phyloP scores from a whole-genome alignment of 495 filamentous ascomycete species.

The Xylaria acuta region DNA sequence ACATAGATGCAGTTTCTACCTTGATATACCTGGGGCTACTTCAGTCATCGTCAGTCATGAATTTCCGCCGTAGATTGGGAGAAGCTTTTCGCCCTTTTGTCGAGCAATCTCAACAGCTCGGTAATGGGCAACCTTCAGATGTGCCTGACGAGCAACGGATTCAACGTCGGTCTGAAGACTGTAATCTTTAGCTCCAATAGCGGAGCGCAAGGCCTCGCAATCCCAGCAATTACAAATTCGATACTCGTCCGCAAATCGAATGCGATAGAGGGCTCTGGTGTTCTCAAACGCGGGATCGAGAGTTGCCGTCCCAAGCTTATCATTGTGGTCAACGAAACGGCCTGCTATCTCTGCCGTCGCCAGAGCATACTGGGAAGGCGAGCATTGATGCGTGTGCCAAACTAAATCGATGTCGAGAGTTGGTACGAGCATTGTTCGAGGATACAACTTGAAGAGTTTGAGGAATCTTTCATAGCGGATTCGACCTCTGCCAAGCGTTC shows the following conservation, averaged over 20 bases:
- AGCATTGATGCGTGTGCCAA: conserved; percentile 2
- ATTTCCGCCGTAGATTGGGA: not conserved
- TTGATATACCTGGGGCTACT: not conserved
- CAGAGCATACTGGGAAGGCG: not conserved
- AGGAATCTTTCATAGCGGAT: not conserved
- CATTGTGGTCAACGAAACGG: not conserved
- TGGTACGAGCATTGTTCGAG: not conserved
- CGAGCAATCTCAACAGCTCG: conserved; percentile 1
- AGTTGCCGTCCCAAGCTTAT: conserved; percentile 9
- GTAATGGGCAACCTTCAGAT: not conserved
- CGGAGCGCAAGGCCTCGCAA: not conserved
- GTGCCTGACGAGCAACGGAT: not conserved
- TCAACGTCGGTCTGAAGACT: not conserved
- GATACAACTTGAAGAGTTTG: conserved; percentile 7
- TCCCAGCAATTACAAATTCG: conserved; percentile 6
- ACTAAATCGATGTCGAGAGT: conserved; percentile 1
- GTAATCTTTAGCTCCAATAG: not conserved
- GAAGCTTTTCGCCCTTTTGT: not conserved
- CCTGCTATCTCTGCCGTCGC: not conserved
- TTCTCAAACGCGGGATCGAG: conserved; percentile 5
- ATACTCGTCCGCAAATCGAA: conserved; percentile 5
- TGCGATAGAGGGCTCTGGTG: not conserved
- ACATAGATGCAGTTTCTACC: not conserved
- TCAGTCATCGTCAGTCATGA: not conserved
- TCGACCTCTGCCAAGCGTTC: not conserved